These are phyloP conservation scores for Metschnikowia lochheadii DNA, from an alignment of 805 yeast genomes.

Conservation along the genomic window DNA sequence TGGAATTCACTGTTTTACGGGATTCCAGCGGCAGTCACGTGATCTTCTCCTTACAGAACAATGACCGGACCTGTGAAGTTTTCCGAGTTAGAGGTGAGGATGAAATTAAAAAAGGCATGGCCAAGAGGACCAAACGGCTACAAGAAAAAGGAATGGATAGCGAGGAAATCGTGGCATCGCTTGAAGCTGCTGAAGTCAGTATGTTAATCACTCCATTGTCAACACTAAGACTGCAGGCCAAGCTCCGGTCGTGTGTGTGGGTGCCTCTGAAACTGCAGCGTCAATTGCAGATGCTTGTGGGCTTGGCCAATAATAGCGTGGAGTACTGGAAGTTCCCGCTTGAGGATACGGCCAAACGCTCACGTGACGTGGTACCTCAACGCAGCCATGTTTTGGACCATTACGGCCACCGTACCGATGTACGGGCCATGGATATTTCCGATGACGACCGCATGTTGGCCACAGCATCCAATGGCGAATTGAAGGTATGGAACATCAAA, in stretches of 20 bases:
- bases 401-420: conserved; percentile 86
- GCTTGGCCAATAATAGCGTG: conserved; percentile 69
- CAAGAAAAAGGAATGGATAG: conserved; percentile 60
- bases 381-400: conserved; percentile 61
- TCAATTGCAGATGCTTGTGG: conserved; percentile 54
- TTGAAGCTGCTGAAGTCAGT: conserved; percentile 46
- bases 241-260: conserved; percentile 68
- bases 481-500: conserved; percentile 83
- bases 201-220: conserved; percentile 68
- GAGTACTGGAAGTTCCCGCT: conserved; percentile 59
- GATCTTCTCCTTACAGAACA: conserved; percentile 67
- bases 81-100: conserved; percentile 72
- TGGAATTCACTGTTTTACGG: conserved; percentile 43
- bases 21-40: conserved; percentile 33
- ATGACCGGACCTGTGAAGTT: conserved; percentile 75
- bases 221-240: conserved; percentile 58
- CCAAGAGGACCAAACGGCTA: conserved; percentile 73
- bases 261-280: conserved; percentile 41
- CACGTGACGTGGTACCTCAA: conserved; percentile 32
- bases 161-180: conserved; percentile 50
- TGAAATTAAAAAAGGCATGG: conserved; percentile 73
- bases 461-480: conserved; percentile 84
- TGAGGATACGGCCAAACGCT: conserved; percentile 54
- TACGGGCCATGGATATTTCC: conserved; percentile 78
- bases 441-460: conserved; percentile 77